Percentiles rank a stretch among this genome's conserved stretches.
phyloP scores from a whole-genome alignment of 805 yeast species.

The Schwanniomyces occidentalis region DNA sequence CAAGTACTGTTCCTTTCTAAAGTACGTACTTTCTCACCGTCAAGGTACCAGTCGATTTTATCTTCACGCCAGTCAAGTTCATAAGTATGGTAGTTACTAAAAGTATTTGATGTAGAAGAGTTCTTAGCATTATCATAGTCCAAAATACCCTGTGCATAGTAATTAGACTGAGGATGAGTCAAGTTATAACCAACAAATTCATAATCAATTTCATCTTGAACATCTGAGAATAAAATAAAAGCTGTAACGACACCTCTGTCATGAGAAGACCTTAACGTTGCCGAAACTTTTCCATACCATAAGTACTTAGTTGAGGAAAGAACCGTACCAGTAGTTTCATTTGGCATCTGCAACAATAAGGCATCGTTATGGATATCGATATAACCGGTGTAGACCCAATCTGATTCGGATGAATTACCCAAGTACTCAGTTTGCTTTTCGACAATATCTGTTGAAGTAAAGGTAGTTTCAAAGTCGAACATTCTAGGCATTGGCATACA shows the following conservation, averaged over 20 bases:
- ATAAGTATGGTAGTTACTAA: slow-evolving; percentile 69
- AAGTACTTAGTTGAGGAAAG: slow-evolving; percentile 74
- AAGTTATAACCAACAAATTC: slow-evolving; percentile 82
- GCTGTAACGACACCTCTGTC: slow-evolving; percentile 82
- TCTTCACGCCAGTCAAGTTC: slow-evolving; percentile 84
- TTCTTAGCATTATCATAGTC: slow-evolving; percentile 62
- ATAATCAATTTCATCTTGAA: slow-evolving; percentile 86
- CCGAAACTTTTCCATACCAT: slow-evolving; percentile 85
- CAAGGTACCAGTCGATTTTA: slow-evolving; percentile 65
- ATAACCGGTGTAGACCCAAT: slow-evolving; percentile 73
- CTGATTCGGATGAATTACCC: slow-evolving; percentile 68
- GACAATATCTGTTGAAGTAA: slow-evolving; percentile 30
- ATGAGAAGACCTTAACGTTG: slow-evolving; percentile 71
- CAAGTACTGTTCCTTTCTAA: slow-evolving; percentile 59
- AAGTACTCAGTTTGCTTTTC: slow-evolving; percentile 43
- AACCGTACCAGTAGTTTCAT: slow-evolving; percentile 72
- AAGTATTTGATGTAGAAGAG: slow-evolving; percentile 52
- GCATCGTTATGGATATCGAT: slow-evolving; percentile 51
- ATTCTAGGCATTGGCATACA: slow-evolving; percentile 89
- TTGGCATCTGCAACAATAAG: slow-evolving; percentile 73
- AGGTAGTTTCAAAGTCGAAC: slow-evolving; percentile 41
- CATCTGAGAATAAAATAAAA: slow-evolving; percentile 76
- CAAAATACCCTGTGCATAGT: slow-evolving; percentile 71
- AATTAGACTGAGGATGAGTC: slow-evolving; percentile 71
- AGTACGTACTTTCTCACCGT: slow-evolving; percentile 68